These are phyloP conservation scores for Aspergillus conjunctus DNA, from an alignment of 495 filamentous ascomycete species.

Conservation along the genomic window DNA sequence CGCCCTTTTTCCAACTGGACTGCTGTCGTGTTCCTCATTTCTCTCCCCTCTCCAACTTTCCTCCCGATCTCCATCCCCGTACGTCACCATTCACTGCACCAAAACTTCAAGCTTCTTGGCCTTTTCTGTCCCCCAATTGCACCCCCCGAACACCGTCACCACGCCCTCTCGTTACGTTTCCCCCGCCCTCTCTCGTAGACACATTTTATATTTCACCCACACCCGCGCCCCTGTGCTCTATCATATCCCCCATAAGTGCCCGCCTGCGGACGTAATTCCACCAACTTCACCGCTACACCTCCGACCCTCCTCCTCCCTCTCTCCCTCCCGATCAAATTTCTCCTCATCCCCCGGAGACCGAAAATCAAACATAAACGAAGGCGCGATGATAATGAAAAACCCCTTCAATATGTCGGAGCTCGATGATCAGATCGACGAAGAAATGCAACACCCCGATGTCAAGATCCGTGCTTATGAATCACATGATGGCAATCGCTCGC, in stretches of 20 bases:
- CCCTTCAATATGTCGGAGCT: constrained; percentile 45
- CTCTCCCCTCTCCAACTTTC: background rate
- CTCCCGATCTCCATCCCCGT: background rate
- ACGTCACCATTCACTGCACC: constrained; percentile 7
- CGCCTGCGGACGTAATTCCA: constrained; percentile 24
- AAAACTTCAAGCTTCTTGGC: constrained; percentile 12
- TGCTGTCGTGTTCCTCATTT: constrained; percentile 13
- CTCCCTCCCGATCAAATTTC: constrained; percentile 1
- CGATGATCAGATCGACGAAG: constrained; percentile 36
- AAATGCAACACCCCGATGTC: constrained; percentile 24
- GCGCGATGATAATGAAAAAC: constrained; percentile 37
- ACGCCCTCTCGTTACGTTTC: constrained; percentile 15
- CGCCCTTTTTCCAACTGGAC: constrained; percentile 16
- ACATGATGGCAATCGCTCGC: constrained; percentile 45
- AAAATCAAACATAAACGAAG: constrained; percentile 3
- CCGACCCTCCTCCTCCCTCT: constrained; percentile 1
- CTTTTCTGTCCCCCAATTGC: constrained; percentile 5
- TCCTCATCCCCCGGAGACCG: constrained; percentile 3
- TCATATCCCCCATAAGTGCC: constrained; percentile 18
- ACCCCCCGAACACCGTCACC: constrained; percentile 15
- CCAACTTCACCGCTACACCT: constrained; percentile 6
- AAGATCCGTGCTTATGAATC: constrained; percentile 35
- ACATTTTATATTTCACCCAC: constrained; percentile 5
- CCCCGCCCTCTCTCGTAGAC: constrained; percentile 4
- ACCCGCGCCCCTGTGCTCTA: constrained; percentile 9